Conservation (phyloP, 2,329 filamentous ascomycete species). For the Lachnellula arida region DNA sequence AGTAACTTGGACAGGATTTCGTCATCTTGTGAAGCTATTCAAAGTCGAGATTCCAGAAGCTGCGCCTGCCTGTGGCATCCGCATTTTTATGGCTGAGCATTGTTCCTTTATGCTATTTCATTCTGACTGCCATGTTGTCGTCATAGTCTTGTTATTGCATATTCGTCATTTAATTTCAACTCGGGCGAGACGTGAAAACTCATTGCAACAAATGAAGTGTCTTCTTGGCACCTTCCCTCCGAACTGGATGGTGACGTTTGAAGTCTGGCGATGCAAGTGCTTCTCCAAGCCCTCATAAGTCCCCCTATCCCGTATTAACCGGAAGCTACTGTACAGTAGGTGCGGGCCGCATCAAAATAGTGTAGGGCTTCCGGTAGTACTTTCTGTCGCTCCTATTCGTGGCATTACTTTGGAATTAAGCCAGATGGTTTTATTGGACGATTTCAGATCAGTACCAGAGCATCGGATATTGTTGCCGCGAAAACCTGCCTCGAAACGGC, state of each 20-base stretch:
- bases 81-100: neutral
- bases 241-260: neutral
- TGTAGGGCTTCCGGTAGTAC: conserved; percentile 1
- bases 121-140: neutral
- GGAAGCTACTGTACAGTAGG: neutral
- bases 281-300: neutral
- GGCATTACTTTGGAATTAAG: neutral
- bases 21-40: too few species aligned
- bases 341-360: conserved; percentile 3
- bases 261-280: neutral
- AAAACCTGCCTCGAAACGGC: neutral
- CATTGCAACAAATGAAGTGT: conserved; percentile 2
- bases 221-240: neutral
- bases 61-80: too few species aligned
- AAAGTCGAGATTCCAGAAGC: too few species aligned
- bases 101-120: neutral
- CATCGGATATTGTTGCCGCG: neutral
- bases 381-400: neutral
- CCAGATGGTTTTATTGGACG: neutral
- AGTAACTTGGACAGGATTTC: too few species aligned
- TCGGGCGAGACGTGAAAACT: neutral
- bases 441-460: neutral
- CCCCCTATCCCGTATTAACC: neutral
- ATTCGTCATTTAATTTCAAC: neutral
- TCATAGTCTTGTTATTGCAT: neutral